Base-by-base conservation (phyloP, 257 asterid genomes). In the Nicotiana otophora region DNA sequence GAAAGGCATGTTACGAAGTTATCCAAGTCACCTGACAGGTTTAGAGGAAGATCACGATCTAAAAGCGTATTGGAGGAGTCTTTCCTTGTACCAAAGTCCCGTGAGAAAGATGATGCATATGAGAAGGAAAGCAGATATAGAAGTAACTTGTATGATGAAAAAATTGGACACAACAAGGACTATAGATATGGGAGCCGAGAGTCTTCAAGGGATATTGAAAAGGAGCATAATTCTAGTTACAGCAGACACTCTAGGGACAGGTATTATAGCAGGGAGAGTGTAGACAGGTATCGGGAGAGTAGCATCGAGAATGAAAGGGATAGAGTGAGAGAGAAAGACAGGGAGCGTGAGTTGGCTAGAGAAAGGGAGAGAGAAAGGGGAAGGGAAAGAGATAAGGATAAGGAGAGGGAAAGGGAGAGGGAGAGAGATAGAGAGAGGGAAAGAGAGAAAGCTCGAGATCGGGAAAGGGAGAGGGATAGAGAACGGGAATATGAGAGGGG, bases 21-120 rank as follows among this genome's bases (percentile, higher is more conserved):
- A 75, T 84, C 87, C 33, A 88, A 84, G 86, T 91, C 98, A 55
- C 97, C 97, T 82, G 93, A 90, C 62, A 83, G 23, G 80, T 78
- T 91, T 64, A 86, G 92, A 86, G 90, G 89, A 85, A 90, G 95
- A 85, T 93, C 99, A 42, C 89, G 88, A 12, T 94, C 98, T 79
- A 86, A 86, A 68, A 94, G 93, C 84, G 85, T 90, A 84, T 82
- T 79, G 67, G 86, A 78, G 15, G 98, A 91, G 84, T 86, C 85
- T 82, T 91, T 93, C 23, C 88, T 51, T 55, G 69, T 65, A 2
- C 86, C 82, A 23, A 81, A 81, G 20, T 68, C 84, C 19, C 81
- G 26, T 15, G 60, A 68, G 26, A 57, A 63, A 77, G 90, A 89
- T 26, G 91, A 89, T 67, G 81, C 84, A 53, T 76, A 86, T 88